phyloP scores from a whole-genome alignment of 1,139 yeast genomes.

The Candida dubliniensis region DNA sequence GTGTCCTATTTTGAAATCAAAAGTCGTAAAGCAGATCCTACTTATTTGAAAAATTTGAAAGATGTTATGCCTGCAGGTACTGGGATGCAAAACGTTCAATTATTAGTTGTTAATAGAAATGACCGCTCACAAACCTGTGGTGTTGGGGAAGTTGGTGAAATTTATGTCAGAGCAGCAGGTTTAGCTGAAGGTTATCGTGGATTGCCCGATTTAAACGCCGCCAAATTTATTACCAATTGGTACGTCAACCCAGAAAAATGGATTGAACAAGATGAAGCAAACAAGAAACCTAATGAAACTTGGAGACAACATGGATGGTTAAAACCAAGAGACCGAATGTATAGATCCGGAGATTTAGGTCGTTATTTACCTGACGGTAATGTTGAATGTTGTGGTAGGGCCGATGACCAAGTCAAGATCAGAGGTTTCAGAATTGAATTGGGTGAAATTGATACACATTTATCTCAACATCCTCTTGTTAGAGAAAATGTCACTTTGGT shows the following conservation, averaged over 20 bases:
- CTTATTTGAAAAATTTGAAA: constrained; percentile 78
- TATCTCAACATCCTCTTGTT: constrained; percentile 87
- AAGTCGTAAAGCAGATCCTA: constrained; percentile 65
- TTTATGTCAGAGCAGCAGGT: constrained; percentile 97
- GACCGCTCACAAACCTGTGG: constrained; percentile 91
- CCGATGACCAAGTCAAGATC: constrained; percentile 97
- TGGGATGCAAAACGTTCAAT: constrained; percentile 95
- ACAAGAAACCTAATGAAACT: constrained; percentile 40
- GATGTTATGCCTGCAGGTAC: constrained; percentile 98
- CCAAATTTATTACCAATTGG: constrained; percentile 91
- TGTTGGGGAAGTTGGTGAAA: constrained; percentile 98
- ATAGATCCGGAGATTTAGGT: constrained; percentile 97
- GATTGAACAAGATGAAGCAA: constrained; percentile 52
- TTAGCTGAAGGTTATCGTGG: constrained; percentile 95
- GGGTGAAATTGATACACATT: constrained; percentile 97
- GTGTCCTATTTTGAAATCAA: constrained; percentile 92
- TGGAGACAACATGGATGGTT: constrained; percentile 84
- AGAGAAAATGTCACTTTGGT: constrained; percentile 92
- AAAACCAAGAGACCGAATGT: constrained; percentile 93
- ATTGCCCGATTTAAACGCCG: constrained; percentile 81
- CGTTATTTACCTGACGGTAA: constrained; percentile 96
- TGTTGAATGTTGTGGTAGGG: constrained; percentile 97
- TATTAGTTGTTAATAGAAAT: constrained; percentile 87
- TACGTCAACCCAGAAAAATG: constrained; percentile 65
- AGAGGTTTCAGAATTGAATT: constrained; percentile 98